phyloP scores from a whole-genome alignment of 495 filamentous ascomycete species.

The Penicillium chermesinum region DNA sequence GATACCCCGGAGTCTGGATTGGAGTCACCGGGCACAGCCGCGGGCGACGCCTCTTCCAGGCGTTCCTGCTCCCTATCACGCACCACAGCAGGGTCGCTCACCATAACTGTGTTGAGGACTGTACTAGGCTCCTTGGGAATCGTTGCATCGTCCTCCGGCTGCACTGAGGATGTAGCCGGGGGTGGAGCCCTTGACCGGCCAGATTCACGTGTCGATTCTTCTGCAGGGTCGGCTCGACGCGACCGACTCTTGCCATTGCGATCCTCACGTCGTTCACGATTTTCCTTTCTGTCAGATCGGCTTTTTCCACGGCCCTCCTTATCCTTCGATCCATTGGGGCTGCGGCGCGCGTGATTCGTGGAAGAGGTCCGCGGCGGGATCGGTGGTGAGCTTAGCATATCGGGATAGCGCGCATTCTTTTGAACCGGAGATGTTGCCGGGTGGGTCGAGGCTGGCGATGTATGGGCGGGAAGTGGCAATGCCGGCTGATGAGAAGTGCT shows the following conservation, averaged over 20 bases:
- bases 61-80: constrained; percentile 72
- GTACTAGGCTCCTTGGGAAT: constrained; percentile 38
- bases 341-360: constrained; percentile 34
- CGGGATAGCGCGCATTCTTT: constrained; percentile 35
- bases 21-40: constrained; percentile 32
- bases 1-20: constrained; percentile 40
- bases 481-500: constrained; percentile 35
- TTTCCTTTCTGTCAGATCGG: constrained; percentile 27
- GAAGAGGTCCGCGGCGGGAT: constrained; percentile 44
- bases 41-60: constrained; percentile 55
- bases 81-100: constrained; percentile 76
- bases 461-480: constrained; percentile 31
- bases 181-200: constrained; percentile 15
- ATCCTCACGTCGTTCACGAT: constrained; percentile 29
- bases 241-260: constrained; percentile 32
- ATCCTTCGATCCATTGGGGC: constrained; percentile 30
- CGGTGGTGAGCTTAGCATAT: constrained; percentile 36
- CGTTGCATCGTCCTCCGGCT: constrained; percentile 25
- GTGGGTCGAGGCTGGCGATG: constrained; percentile 27
- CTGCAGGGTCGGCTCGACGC: constrained; percentile 28
- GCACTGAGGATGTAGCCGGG: constrained; percentile 10
- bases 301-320: constrained; percentile 30
- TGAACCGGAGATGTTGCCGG: constrained; percentile 25
- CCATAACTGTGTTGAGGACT: constrained; percentile 70
- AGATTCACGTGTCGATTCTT: constrained; percentile 22